Base-by-base conservation (phyloP, 1,139 yeast genomes). In the Schwanniomyces etchellsii region DNA sequence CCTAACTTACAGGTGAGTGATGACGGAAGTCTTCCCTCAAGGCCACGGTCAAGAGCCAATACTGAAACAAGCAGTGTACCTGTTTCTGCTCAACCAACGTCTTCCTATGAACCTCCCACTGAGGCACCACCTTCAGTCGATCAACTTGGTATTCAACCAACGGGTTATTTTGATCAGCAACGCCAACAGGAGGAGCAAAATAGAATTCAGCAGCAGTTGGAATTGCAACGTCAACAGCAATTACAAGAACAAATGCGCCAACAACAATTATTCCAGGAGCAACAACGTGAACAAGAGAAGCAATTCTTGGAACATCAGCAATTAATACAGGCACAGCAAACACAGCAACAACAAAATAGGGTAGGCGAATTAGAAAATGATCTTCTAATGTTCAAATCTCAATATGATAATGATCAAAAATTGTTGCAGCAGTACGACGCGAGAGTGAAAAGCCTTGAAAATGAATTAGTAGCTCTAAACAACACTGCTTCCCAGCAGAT, bases 371-470 rank as follows among this genome's bases (percentile, higher is more conserved):
- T 85, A 35, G 95, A 86, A 49, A 80, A 86, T 43, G 95, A 88
- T 50, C 59, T 88, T 33, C 62, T 85, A 27, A 75, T 80, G 49
- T 66, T 86, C 40, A 76, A 81, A 42, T 84, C 81, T 28, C 96
- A 86, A 49, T 84, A 82, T 47, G 95, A 88, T 43, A 85, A 81
- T 46, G 95, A 85, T 50, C 96, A 86, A 54, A 66, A 75, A 44
- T 64, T 89, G 59, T 68, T 89, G 37, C 86, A 82, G 51, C 96
- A 88, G 52, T 89, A 89, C 52, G 96, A 89, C 50, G 72, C 80
- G 34, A 70, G 95, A 36, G 96, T 89, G 13, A 83, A 82, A 52
- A 74, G 81, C 27, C 70, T 89, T 42, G 97, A 89, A 57, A 67
- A 65, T 26, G 96, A 89, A 48, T 62, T 88, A 39, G 49, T 56